phyloP scores from a whole-genome alignment of 192 early-diverging fungal species.

The Coemansia sp. region DNA sequence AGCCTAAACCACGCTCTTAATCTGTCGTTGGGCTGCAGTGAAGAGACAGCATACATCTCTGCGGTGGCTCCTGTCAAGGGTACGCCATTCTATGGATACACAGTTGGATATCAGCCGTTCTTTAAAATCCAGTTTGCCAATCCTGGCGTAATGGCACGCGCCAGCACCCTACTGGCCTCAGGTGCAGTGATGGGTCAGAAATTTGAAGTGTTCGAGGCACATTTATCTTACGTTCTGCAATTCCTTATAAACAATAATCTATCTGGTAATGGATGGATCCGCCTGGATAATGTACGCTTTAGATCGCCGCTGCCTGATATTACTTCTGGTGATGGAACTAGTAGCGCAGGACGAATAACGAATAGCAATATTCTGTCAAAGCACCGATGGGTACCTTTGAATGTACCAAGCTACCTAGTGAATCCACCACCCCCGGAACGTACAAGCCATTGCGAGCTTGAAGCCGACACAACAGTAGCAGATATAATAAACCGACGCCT shows the following conservation, averaged over 20 bases:
- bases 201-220: slow-evolving; percentile 78
- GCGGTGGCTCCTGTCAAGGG: slow-evolving; percentile 76
- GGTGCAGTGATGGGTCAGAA: slow-evolving; percentile 70
- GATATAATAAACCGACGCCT: slow-evolving; percentile 66
- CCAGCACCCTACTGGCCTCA: slow-evolving; percentile 64
- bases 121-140: slow-evolving; percentile 75
- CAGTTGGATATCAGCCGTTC: slow-evolving; percentile 64
- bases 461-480: slow-evolving; percentile 63
- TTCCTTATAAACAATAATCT: slow-evolving; percentile 86
- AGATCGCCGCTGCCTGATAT: slow-evolving; percentile 24
- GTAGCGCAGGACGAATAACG: background rate
- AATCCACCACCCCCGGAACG: slow-evolving; percentile 44
- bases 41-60: slow-evolving; percentile 47
- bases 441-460: slow-evolving; percentile 69
- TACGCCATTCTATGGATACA: slow-evolving; percentile 86
- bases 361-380: slow-evolving; percentile 11
- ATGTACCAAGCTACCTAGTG: slow-evolving; percentile 38
- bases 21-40: slow-evolving; percentile 40
- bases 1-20: slow-evolving; percentile 72
- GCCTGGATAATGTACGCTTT: slow-evolving; percentile 51
- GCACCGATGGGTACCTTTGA: slow-evolving; percentile 33
- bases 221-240: slow-evolving; percentile 80
- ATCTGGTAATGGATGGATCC: slow-evolving; percentile 82
- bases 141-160: slow-evolving; percentile 58
- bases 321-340: background rate